phyloP scores from a whole-genome alignment of 2,329 filamentous ascomycete species.

The Geoglossum cookeanum region DNA sequence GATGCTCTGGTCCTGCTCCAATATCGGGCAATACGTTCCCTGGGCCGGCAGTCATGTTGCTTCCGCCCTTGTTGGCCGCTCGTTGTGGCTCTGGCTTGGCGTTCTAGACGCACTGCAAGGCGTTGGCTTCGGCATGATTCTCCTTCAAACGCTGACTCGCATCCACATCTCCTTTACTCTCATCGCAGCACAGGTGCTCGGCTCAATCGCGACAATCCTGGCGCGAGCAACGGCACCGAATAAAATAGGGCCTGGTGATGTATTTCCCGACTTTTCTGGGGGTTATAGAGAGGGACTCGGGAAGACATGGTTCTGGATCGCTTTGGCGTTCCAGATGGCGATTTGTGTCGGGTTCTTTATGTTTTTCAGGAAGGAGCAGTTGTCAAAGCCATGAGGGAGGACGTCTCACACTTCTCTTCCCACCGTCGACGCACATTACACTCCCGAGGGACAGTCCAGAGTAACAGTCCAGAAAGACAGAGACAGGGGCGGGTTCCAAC shows the following conservation, averaged over 20 bases:
- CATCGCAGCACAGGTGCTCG: constrained; percentile 40
- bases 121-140: constrained; percentile 48
- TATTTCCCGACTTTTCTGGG: constrained; percentile 44
- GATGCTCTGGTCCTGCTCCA: constrained; percentile 44
- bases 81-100: constrained; percentile 48
- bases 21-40: constrained; percentile 41
- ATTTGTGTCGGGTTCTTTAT: constrained; percentile 38
- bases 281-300: constrained; percentile 25
- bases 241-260: constrained; percentile 22
- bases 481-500: too few relatives aligned
- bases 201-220: constrained; percentile 41
- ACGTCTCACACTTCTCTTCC: not conserved
- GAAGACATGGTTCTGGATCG: constrained; percentile 41
- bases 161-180: constrained; percentile 45
- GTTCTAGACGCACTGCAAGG: constrained; percentile 45
- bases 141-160: constrained; percentile 43
- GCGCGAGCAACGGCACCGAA: constrained; percentile 31
- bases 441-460: too few relatives aligned
- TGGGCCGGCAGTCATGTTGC: constrained; percentile 37
- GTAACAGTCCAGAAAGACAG: too few relatives aligned
- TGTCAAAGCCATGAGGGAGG: constrained; percentile 29
- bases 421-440: too few relatives aligned
- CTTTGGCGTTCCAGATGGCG: constrained; percentile 34
- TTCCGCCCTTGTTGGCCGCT: constrained; percentile 35
- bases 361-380: constrained; percentile 39